phyloP scores from a whole-genome alignment of 2,329 filamentous ascomycete genomes.

The Pyrenochaeta sp. region DNA sequence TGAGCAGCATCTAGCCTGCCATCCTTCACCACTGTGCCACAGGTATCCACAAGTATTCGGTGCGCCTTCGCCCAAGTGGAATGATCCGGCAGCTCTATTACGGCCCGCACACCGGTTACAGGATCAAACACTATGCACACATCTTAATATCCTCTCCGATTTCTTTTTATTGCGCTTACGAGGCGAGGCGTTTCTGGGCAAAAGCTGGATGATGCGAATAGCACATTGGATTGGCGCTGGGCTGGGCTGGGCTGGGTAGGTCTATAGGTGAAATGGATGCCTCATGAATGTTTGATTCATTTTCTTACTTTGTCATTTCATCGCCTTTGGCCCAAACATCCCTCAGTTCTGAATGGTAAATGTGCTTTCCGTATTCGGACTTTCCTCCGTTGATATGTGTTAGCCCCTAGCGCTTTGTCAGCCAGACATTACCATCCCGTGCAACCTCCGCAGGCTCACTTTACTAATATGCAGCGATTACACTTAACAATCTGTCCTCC shows the following conservation, averaged over 20 bases:
- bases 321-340: neutral
- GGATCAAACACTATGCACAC: neutral
- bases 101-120: neutral
- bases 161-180: constrained; percentile 3
- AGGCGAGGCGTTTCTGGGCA: constrained; percentile 14
- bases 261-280: constrained; percentile 12
- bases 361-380: neutral
- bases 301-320: neutral
- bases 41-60: neutral
- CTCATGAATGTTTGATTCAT: neutral
- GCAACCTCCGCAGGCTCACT: neutral
- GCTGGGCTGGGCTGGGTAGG: constrained; percentile 3
- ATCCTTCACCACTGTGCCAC: neutral
- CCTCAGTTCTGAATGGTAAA: neutral
- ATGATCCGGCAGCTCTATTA: neutral
- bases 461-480: neutral
- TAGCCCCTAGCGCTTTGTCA: constrained; percentile 7
- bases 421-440: neutral
- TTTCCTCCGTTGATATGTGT: neutral
- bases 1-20: neutral
- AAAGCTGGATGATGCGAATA: constrained; percentile 9
- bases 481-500: neutral
- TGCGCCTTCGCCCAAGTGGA: neutral
- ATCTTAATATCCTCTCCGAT: neutral
- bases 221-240: constrained; percentile 12